Evolutionary conservation across 208 protist species (phyloP), one percentile per base, ranked within the genome.

Genomic region (Acanthamoeba culbertsoni): DNA sequence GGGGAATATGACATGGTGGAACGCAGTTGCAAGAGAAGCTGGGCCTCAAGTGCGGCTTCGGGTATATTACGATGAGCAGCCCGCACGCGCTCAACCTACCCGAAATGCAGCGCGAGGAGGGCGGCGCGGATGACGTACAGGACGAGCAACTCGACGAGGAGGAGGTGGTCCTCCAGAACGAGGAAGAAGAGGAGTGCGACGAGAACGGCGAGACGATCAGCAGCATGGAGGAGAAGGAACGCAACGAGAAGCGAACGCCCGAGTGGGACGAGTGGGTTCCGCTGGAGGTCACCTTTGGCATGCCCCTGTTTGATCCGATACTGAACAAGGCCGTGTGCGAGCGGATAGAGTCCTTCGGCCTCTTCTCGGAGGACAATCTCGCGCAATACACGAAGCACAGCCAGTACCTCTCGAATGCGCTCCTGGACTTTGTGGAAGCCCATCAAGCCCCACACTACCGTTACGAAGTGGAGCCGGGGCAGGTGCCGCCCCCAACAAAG

Each of bases 211-310:
- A 7, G 23, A 40, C 6, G 43, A 8, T 45, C 84, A 73, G n/a
- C 45, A 91, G 84, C 48, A 8, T 23, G 40, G 62, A 62, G 51
- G 62, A 33, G 16, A 12, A 10, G 18, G 33, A 62, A 35, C 46
- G 14, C 23, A 35, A 62, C 28, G n/a, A 63, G 31, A 55, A 65
- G 40, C 53, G 59, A 65, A 59, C 55, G n/a, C 35, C 86, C 2
- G 46, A 92, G 14, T 45, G 26, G 1, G 86, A 92, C 18, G 86
- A 90, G 31, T 95, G 93, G 94, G 20, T 93, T 31, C 93, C 91
- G 8, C 43, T 94, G 40, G 93, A 94, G 57, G 43, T 96, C 28
- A 91, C 86, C 23, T 95, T 93, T 91, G 95, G 95, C 6, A 94
- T 96, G 40, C 95, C 95, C 12, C 82, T 96, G 2, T 95, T 95